phyloP scores from a whole-genome alignment of 371 early-diverging fungal genomes.

The Quaeritorhiza haematococci region DNA sequence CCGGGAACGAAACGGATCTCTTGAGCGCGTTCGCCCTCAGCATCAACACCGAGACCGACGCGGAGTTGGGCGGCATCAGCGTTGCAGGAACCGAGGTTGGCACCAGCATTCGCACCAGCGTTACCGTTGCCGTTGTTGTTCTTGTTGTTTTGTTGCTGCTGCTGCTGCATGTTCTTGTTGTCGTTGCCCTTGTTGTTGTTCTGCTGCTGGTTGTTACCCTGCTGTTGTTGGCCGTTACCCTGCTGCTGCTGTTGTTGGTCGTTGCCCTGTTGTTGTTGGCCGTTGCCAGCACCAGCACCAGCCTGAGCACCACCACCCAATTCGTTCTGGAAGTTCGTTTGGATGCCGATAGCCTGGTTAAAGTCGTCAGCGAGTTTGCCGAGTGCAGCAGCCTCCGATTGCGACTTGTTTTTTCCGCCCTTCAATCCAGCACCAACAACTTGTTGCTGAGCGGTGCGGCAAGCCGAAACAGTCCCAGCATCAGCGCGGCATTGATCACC shows the following conservation, averaged over 20 bases:
- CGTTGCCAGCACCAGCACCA: neutral
- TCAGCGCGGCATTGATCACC: slow-evolving; percentile 9
- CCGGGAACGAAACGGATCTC: slow-evolving; percentile 12
- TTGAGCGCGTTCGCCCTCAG: slow-evolving; percentile 16
- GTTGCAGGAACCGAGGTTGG: slow-evolving; percentile 3
- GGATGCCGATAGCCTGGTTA: slow-evolving; percentile 13
- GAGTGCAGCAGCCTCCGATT: slow-evolving; percentile 7
- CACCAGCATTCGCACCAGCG: no score
- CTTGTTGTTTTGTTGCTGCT: no score
- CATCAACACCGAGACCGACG: slow-evolving; percentile 13
- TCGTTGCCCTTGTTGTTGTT: no score
- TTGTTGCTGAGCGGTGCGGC: slow-evolving; percentile 4
- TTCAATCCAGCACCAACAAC: neutral
- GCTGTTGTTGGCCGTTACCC: no score
- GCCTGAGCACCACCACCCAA: neutral
- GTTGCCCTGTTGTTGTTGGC: neutral
- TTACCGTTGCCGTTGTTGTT: no score
- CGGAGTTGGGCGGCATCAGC: slow-evolving; percentile 3
- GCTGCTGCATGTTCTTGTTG: no score
- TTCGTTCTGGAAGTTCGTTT: slow-evolving; percentile 6
- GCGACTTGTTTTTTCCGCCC: slow-evolving; percentile 1
- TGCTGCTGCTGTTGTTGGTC: no score
- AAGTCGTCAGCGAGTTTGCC: slow-evolving; percentile 11
- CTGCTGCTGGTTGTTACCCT: no score
- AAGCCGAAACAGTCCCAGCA: slow-evolving; percentile 6